Evolutionary conservation across 352 stramenopile genomes (phyloP), one percentile per base, ranked within the genome.

Genomic region (Phytophthora pseudosyringae): DNA sequence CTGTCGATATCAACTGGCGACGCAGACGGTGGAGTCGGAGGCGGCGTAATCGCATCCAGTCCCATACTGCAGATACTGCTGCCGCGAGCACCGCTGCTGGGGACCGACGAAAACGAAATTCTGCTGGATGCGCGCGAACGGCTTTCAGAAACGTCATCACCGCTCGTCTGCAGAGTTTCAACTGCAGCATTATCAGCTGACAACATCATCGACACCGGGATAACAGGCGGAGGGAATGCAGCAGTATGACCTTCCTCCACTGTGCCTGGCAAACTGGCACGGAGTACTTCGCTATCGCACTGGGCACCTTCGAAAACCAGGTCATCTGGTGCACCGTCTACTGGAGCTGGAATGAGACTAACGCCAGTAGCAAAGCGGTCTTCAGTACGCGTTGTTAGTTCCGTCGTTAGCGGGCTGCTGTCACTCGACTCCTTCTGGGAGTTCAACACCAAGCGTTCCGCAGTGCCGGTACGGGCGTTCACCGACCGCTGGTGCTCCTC

Each of bases 21-120:
- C n/a, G 32, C 16, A 15, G 68, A 44, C n/a, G 57, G 43, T 21
- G 63, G 59, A 1, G 63, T 67, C 38, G 64, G 53, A 55, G 64
- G 64, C 9, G 64, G 69, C 15, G 69, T 65, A 3, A 57, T 33
- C 21, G 45, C 26, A 48, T 73, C 69, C 36, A 74, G 39, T 0
- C 47, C 53, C 48, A 70, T 71, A 31, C 65, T 69, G 32, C 59
- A 67, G n/a, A 71, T 63, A 33, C 55, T 71, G 43, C 69, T 74
- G 33, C 41, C 44, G 18, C 59, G 59, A 53, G 54, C 35, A 16
- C 44, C 53, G 16, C 50, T 67, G 33, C 59, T 70, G 9, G 28
- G 38, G 25, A 64, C 31, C 4, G 69, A 73, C 18, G 69, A 67
- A 40, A 68, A 66, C 5, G 65, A 74, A 33, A 65, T 11, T 28